phyloP scores from a whole-genome alignment of 768 basidiomycete species.

The Neoboletus magnificus region DNA sequence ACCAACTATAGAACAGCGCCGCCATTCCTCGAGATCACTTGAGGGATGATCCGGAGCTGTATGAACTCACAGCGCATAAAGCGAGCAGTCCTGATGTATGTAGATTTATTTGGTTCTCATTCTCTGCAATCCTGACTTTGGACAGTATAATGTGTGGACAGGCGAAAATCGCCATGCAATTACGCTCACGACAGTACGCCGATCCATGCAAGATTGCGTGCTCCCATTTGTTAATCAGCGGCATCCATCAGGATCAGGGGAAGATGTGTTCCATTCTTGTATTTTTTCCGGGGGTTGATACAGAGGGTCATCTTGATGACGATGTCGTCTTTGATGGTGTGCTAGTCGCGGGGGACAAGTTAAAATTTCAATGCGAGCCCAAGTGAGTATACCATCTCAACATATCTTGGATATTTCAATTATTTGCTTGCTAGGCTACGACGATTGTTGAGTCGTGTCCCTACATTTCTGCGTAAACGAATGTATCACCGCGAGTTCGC shows the following conservation, averaged over 20 bases:
- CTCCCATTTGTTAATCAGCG: background rate
- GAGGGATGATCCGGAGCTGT: slow-evolving; percentile 43
- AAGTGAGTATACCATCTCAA: slow-evolving; percentile 28
- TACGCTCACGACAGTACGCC: slow-evolving; percentile 23
- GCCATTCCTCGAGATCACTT: slow-evolving; percentile 42
- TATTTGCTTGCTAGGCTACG: slow-evolving; percentile 34
- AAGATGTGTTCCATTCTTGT: slow-evolving; percentile 37
- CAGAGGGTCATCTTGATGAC: slow-evolving; percentile 34
- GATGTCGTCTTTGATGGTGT: slow-evolving; percentile 23
- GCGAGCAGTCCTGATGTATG: slow-evolving; percentile 24
- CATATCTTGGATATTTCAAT: background rate
- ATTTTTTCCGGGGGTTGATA: slow-evolving; percentile 39
- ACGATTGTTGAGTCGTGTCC: slow-evolving; percentile 34
- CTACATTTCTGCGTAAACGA: slow-evolving; percentile 39
- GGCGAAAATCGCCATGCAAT: slow-evolving; percentile 27
- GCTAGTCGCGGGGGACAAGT: slow-evolving; percentile 30
- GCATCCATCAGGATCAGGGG: slow-evolving; percentile 31
- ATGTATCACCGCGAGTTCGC: slow-evolving; percentile 36
- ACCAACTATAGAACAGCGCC: slow-evolving; percentile 29
- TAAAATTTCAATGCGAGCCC: slow-evolving; percentile 38
- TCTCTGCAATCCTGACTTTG: background rate
- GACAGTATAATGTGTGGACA: slow-evolving; percentile 25
- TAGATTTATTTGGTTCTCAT: background rate
- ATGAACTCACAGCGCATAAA: slow-evolving; percentile 26
- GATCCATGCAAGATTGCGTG: background rate